Conservation (phyloP, 108 stramenopile species). For the Cyclotella atomus region DNA sequence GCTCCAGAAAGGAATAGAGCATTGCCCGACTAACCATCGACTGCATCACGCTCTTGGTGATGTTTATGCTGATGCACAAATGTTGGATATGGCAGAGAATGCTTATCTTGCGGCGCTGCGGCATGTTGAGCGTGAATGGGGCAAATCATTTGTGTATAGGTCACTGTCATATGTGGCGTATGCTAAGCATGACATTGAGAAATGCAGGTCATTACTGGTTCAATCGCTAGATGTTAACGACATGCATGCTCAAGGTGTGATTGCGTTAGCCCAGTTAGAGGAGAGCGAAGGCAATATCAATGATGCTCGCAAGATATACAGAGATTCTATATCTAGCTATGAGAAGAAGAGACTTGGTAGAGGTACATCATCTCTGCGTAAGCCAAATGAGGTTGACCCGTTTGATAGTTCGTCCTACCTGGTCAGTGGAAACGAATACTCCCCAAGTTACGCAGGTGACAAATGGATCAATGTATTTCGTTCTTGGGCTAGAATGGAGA, state of each 20-base stretch:
- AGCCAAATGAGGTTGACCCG: constrained; percentile 2
- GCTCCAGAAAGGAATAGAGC: constrained; percentile 62
- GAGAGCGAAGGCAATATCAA: constrained; percentile 71
- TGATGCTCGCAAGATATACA: constrained; percentile 62
- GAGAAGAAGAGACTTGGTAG: constrained; percentile 30
- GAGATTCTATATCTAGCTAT: constrained; percentile 34
- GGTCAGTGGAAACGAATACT: constrained; percentile 5
- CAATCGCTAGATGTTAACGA: constrained; percentile 62
- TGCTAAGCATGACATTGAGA: constrained; percentile 56
- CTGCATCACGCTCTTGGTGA: constrained; percentile 84
- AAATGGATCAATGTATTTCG: constrained; percentile 77
- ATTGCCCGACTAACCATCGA: constrained; percentile 76
- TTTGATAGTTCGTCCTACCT: constrained; percentile 16
- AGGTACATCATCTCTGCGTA: neutral
- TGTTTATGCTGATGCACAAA: constrained; percentile 76
- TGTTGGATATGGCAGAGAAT: constrained; percentile 67
- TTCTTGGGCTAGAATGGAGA: constrained; percentile 80
- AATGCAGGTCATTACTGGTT: constrained; percentile 55
- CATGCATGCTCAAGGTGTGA: constrained; percentile 74
- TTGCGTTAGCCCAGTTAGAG: constrained; percentile 77
- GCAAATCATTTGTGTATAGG: constrained; percentile 68
- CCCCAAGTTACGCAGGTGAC: constrained; percentile 69
- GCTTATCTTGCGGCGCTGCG: constrained; percentile 63
- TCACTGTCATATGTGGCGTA: constrained; percentile 71
- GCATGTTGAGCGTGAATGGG: constrained; percentile 55